phyloP scores from a whole-genome alignment of 345 rosid genomes.

The Citrus maxima region DNA sequence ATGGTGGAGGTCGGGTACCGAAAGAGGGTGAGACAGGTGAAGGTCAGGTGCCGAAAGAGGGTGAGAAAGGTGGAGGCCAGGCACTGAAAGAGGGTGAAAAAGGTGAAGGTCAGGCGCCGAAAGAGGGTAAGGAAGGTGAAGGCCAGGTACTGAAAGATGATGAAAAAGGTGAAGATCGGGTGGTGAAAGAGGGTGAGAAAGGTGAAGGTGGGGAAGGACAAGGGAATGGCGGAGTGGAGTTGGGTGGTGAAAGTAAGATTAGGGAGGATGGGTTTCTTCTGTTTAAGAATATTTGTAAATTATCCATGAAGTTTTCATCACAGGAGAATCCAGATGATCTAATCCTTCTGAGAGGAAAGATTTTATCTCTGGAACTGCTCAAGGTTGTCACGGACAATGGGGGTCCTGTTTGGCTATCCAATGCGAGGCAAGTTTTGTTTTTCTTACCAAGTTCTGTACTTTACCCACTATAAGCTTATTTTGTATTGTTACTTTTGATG shows the following conservation, averaged over 20 bases:
- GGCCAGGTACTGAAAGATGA: conserved; percentile 15
- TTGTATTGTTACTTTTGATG: background rate
- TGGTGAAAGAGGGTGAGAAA: conserved; percentile 26
- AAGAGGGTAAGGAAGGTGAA: background rate
- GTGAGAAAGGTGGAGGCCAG: background rate
- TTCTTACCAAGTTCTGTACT: background rate
- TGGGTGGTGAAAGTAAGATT: conserved; percentile 51
- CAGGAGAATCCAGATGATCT: conserved; percentile 93
- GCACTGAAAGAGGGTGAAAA: conserved; percentile 8
- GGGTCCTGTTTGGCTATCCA: conserved; percentile 69
- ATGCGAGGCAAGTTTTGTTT: conserved; percentile 62
- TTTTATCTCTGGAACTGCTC: conserved; percentile 75
- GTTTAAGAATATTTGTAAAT: conserved; percentile 80
- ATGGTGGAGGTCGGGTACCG: background rate
- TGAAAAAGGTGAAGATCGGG: background rate
- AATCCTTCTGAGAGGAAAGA: conserved; percentile 87
- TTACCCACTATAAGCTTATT: background rate
- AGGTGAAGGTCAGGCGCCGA: conserved; percentile 5
- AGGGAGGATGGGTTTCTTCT: conserved; percentile 85
- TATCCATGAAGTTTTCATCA: conserved; percentile 92
- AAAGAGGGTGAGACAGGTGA: background rate
- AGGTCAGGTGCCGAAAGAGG: conserved; percentile 13
- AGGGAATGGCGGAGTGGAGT: conserved; percentile 30
- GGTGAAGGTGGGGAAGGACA: conserved; percentile 26
- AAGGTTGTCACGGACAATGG: conserved; percentile 72